Percentiles rank a stretch among this genome's conserved stretches.
phyloP scores from a whole-genome alignment of 768 basidiomycete genomes.

The Candolleomyces aberdarensis region DNA sequence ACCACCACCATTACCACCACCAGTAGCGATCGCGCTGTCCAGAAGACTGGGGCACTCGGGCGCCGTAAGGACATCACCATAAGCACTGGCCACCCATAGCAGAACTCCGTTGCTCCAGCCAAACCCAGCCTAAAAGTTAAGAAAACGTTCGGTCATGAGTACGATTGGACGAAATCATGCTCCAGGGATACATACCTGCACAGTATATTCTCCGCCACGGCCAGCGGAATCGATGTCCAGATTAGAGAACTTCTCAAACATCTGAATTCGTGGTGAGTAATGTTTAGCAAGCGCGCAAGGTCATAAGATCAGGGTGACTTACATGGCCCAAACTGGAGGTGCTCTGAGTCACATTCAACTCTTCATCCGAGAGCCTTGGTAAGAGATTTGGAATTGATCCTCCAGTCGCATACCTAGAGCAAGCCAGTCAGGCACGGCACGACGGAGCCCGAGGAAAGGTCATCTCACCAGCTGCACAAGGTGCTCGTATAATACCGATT shows the following conservation, averaged over 20 bases:
- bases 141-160: neutral
- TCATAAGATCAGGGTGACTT: constrained; percentile 23
- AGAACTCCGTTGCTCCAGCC: constrained; percentile 88
- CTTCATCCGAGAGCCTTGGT: constrained; percentile 62
- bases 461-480: constrained; percentile 82
- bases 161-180: neutral
- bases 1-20: neutral
- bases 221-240: constrained; percentile 78
- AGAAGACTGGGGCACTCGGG: constrained; percentile 60
- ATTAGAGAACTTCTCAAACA: constrained; percentile 88
- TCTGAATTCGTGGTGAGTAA: constrained; percentile 38
- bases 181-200: constrained; percentile 48
- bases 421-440: neutral
- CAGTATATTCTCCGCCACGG: constrained; percentile 83
- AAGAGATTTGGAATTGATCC: constrained; percentile 74
- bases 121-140: constrained; percentile 56
- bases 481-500: constrained; percentile 83
- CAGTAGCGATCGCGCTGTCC: constrained; percentile 17
- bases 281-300: neutral
- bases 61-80: constrained; percentile 54
- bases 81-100: constrained; percentile 70
- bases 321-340: constrained; percentile 72
- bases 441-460: neutral
- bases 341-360: constrained; percentile 69
- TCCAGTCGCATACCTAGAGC: constrained; percentile 76